phyloP scores from a whole-genome alignment of 176 grass and related monocot genomes.

The Areca catechu region DNA sequence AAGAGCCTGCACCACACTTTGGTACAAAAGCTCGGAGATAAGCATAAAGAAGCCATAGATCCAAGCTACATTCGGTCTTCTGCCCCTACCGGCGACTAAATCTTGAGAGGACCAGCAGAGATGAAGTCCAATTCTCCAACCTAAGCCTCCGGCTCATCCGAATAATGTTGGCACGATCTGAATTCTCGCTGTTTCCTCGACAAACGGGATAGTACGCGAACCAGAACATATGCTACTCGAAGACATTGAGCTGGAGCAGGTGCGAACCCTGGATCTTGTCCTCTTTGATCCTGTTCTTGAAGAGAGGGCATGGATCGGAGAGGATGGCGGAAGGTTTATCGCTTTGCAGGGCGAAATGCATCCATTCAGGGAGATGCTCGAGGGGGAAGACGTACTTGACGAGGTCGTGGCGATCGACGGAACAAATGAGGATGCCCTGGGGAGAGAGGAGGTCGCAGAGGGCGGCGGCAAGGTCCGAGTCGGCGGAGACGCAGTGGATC shows the following conservation, averaged over 20 bases:
- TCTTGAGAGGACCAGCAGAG: slow-evolving; percentile 33
- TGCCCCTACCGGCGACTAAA: slow-evolving; percentile 23
- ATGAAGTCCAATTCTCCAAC: slow-evolving; percentile 64
- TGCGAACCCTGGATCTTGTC: slow-evolving; percentile 23
- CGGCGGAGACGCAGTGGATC: slow-evolving; percentile 41
- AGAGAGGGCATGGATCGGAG: slow-evolving; percentile 39
- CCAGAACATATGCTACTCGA: slow-evolving; percentile 95
- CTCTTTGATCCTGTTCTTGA: slow-evolving; percentile 35
- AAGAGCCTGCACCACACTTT: slow-evolving; percentile 18
- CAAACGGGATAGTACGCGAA: slow-evolving; percentile 76
- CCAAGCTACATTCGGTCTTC: slow-evolving; percentile 42
- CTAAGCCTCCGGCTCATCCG: slow-evolving; percentile 18
- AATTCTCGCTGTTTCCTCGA: slow-evolving; percentile 6
- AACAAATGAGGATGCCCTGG: slow-evolving; percentile 46
- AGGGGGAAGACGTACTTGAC: slow-evolving; percentile 59
- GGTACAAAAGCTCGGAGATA: slow-evolving; percentile 70
- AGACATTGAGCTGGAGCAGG: slow-evolving; percentile 58
- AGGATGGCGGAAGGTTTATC: slow-evolving; percentile 14
- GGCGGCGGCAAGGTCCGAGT: slow-evolving; percentile 26
- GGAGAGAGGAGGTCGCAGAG: slow-evolving; percentile 50
- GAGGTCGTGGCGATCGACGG: slow-evolving; percentile 45
- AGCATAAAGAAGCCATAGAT: slow-evolving; percentile 56
- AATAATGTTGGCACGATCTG: not conserved
- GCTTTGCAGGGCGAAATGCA: slow-evolving; percentile 31
- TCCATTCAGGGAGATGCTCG: slow-evolving; percentile 78